Base-by-base conservation (phyloP, 225 moss, liverwort and hornwort genomes). In the Ulota crispa region DNA sequence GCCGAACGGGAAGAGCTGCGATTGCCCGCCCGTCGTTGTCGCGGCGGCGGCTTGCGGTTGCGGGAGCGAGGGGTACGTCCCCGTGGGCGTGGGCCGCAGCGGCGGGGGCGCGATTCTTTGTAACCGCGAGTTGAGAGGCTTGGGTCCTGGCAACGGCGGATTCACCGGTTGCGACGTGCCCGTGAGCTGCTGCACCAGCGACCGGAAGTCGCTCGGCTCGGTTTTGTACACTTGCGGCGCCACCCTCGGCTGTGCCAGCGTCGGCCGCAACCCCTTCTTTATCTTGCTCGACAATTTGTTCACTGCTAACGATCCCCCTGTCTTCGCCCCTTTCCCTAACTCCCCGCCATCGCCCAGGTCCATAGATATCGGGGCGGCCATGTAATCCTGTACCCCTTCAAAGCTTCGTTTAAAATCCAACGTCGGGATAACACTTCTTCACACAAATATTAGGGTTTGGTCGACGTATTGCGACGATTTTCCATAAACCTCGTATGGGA, bases 101-200 rank as follows among this genome's bases (percentile, higher is more conserved):
- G 96, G 95, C 61, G 96, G 95, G 15, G 96, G 96, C 12, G 96
- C 96, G 83, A 95, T 90, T 84, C 93, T 89, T 67, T 92, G 93
- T 78, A 97, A 78, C 37, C 96, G 87, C 19, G 96, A 82, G 88
- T 90, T 95, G 34, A 78, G 83, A 1, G 93, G 91, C 89, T 91
- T 97, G 8, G 88, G 91, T 62, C 84, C 82, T 1, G 86, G 75
- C 16, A 82, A 73, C 3, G 82, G 56, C 31, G 91, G 82, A 60
- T 75, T 80, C 57, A 86, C 85, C 28, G 86, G 72, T 13, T 91
- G 85, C 27, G 93, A 89, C 3, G 96, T 95, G 9, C 96, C 96
- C 1, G 96, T 96, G 41, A 96, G 86, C 84, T 96, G 90, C 84
- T 96, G 96, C 84, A 96, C 96, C 13, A 96, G 76, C 30, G 88